These are phyloP conservation scores for Umbilicaria muhlenbergii DNA, from an alignment of 495 filamentous ascomycete genomes.

Conservation along the genomic window DNA sequence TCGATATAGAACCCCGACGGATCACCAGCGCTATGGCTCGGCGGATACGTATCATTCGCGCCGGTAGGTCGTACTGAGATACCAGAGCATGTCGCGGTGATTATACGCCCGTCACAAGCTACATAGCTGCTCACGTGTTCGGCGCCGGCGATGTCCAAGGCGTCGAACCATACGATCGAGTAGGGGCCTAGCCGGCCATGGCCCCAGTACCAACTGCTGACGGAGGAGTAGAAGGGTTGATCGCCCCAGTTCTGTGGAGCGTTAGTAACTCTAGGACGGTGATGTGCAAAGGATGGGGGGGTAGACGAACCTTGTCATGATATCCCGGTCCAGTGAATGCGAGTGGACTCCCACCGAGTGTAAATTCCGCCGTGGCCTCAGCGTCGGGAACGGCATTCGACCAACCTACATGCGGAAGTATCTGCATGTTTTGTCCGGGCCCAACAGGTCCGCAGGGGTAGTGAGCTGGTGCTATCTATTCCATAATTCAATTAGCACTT, in stretches of 20 bases:
- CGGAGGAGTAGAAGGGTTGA: constrained; percentile 8
- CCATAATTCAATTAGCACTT: too few species aligned
- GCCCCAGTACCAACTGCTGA: constrained; percentile 23
- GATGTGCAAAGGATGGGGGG: neutral
- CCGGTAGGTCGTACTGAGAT: neutral
- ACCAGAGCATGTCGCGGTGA: constrained; percentile 10
- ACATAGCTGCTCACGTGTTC: constrained; percentile 21
- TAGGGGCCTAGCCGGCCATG: constrained; percentile 24
- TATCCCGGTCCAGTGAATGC: constrained; percentile 23
- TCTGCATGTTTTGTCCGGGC: constrained; percentile 11
- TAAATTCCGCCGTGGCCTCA: constrained; percentile 16
- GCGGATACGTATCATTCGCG: constrained; percentile 3
- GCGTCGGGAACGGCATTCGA: constrained; percentile 21
- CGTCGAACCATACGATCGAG: constrained; percentile 27
- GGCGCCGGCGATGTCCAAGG: constrained; percentile 10
- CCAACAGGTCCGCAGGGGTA: constrained; percentile 9
- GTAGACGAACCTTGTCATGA: constrained; percentile 22
- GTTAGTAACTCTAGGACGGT: neutral
- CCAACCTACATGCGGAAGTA: constrained; percentile 23
- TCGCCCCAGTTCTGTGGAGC: constrained; percentile 18
- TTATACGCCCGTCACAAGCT: constrained; percentile 12
- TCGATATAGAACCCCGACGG: constrained; percentile 8
- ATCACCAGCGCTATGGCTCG: constrained; percentile 5
- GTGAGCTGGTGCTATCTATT: too few species aligned
- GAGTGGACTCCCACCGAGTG: constrained; percentile 14